Conservation (phyloP, 805 yeast species). For the Kazachstania psychrophila region DNA sequence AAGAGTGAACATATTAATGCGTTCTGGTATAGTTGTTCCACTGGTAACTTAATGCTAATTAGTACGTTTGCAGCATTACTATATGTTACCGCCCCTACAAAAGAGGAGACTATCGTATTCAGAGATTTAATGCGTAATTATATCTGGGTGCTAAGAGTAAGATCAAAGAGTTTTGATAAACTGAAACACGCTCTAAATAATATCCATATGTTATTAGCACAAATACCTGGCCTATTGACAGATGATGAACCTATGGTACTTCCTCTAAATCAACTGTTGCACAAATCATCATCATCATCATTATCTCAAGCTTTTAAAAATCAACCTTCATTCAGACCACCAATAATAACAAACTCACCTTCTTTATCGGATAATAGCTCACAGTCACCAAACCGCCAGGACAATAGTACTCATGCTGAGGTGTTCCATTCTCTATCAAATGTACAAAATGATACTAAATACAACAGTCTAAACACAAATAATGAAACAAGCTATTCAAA, state of each 20-base stretch:
- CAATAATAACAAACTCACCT: too few species aligned
- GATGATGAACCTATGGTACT: slow-evolving; percentile 18
- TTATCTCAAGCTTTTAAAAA: too few species aligned
- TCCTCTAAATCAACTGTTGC: too few species aligned
- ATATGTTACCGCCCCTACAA: slow-evolving; percentile 52
- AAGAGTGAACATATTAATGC: slow-evolving; percentile 77
- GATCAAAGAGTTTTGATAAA: slow-evolving; percentile 69
- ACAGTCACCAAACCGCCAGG: too few species aligned
- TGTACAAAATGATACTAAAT: too few species aligned
- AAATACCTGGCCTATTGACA: slow-evolving; percentile 57
- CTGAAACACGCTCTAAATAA: slow-evolving; percentile 65
- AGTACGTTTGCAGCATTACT: slow-evolving; percentile 83
- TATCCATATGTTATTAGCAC: slow-evolving; percentile 61
- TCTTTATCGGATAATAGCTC: too few species aligned
- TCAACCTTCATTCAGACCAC: too few species aligned
- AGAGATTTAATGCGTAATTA: slow-evolving; percentile 65
- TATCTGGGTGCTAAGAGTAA: slow-evolving; percentile 64
- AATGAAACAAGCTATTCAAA: too few species aligned
- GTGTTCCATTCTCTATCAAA: too few species aligned
- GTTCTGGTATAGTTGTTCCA: slow-evolving; percentile 81
- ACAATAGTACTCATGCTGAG: too few species aligned
- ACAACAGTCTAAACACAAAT: too few species aligned
- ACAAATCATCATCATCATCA: too few species aligned
- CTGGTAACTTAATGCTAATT: slow-evolving; percentile 68
- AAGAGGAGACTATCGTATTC: slow-evolving; percentile 56